A percentile compares a stretch with the other conserved stretches of the same genome.
These are phyloP conservation scores for Tritrichomonas musculus DNA, from an alignment of 208 protist species.

Conservation along the genomic window DNA sequence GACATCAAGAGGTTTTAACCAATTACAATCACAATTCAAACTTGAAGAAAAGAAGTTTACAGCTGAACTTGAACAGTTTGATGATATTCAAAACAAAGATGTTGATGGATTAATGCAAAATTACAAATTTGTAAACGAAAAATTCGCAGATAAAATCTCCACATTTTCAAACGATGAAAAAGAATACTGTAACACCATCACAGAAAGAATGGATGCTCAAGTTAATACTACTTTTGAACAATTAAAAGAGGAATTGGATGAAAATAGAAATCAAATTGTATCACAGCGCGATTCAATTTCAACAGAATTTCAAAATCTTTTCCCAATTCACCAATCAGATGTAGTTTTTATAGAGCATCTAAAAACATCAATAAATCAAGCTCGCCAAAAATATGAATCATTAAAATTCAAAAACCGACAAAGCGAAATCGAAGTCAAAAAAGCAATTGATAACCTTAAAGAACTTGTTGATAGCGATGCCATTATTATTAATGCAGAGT, in stretches of 20 bases:
- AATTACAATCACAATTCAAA: neutral
- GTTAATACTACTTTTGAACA: neutral
- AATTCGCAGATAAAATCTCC: neutral
- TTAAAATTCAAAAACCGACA: neutral
- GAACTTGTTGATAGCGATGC: neutral
- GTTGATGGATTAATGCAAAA: neutral
- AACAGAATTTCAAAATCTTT: neutral
- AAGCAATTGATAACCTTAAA: neutral
- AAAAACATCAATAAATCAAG: neutral
- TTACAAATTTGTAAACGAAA: neutral
- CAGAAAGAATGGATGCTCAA: neutral
- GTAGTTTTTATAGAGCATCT: neutral
- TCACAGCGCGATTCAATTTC: neutral
- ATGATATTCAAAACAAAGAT: neutral
- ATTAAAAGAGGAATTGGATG: neutral
- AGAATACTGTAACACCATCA: no score
- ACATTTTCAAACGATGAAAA: slow-evolving; percentile 21
- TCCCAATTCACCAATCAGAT: neutral
- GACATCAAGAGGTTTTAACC: neutral
- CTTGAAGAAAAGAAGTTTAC: neutral
- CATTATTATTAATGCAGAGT: no score
- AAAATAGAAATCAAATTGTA: neutral
- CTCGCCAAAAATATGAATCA: neutral
- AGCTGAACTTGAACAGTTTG: neutral
- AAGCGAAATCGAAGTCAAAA: neutral